phyloP scores from a whole-genome alignment of 108 stramenopile species.

The Cyclotella distinguenda region DNA sequence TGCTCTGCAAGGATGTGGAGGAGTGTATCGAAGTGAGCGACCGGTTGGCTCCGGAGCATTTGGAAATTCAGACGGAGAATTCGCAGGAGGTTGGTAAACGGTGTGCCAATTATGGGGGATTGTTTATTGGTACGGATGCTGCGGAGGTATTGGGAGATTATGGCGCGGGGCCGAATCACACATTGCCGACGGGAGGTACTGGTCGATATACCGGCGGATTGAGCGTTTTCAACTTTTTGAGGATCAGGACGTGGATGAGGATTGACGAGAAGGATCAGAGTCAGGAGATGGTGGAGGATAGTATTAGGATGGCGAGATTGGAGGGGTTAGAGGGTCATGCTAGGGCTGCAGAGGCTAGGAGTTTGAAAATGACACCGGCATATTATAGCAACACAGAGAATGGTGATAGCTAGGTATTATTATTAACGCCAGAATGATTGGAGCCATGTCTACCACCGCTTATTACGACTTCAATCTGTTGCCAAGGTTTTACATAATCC shows the following conservation, averaged over 20 bases:
- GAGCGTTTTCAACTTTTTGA: conserved; percentile 94
- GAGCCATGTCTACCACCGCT: no score
- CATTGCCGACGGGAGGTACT: conserved; percentile 97
- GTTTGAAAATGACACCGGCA: conserved; percentile 44
- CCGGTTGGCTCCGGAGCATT: conserved; percentile 95
- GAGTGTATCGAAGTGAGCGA: conserved; percentile 86
- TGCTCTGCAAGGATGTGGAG: conserved; percentile 78
- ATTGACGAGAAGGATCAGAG: conserved; percentile 67
- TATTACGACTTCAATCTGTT: no score
- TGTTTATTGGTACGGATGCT: conserved; percentile 92
- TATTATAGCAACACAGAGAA: conserved; percentile 5
- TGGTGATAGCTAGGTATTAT: background rate
- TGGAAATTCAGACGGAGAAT: conserved; percentile 94
- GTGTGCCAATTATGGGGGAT: conserved; percentile 92
- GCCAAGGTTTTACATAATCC: no score
- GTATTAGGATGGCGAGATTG: conserved; percentile 91
- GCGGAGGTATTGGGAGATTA: conserved; percentile 99
- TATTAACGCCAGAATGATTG: no score
- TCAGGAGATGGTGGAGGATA: conserved; percentile 88
- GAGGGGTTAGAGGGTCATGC: conserved; percentile 99
- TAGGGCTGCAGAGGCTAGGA: conserved; percentile 91
- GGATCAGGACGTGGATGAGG: conserved; percentile 95
- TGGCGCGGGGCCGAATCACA: conserved; percentile 99
- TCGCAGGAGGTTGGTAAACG: conserved; percentile 62
- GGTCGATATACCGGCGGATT: conserved; percentile 97